Evolutionary conservation across 169 alveolate genomes (phyloP).

Genomic region (Plasmodium falciparum): DNA sequence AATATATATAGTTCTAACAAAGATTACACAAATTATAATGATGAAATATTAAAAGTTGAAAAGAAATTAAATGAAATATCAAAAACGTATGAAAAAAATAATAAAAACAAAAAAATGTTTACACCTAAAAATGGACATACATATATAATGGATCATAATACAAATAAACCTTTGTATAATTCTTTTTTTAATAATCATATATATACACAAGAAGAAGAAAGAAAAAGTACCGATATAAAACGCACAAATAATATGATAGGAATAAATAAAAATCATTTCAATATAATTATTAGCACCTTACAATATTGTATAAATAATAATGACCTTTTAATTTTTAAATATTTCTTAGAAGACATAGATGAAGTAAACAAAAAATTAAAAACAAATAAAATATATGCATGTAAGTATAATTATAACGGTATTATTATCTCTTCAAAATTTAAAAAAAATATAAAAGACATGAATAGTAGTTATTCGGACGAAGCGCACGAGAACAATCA

Average conservation of each 20-base stretch:
- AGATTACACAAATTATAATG: not conserved
- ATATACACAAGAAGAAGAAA: not conserved
- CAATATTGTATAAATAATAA: conserved; percentile 26
- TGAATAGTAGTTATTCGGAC: not conserved
- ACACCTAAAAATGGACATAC: too few relatives aligned
- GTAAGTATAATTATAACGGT: conserved; percentile 29
- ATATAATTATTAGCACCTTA: conserved; percentile 19
- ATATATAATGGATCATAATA: too few relatives aligned
- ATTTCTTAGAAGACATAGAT: conserved; percentile 16
- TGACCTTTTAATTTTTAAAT: conserved; percentile 24
- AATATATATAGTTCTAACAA: not conserved
- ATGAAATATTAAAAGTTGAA: not conserved
- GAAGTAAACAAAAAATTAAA: not conserved
- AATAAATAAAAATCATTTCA: conserved; percentile 5
- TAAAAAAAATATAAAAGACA: not conserved
- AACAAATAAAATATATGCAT: conserved; percentile 16
- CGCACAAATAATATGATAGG: not conserved
- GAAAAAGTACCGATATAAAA: too few relatives aligned
- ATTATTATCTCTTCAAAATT: conserved; percentile 54
- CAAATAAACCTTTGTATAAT: not conserved
- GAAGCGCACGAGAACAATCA: not conserved
- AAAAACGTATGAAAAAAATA: not conserved
- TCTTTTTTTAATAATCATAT: not conserved
- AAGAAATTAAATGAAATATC: not conserved
- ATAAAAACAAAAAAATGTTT: too few relatives aligned